phyloP scores from a whole-genome alignment of 805 yeast genomes.

The Wickerhamomyces sydowiorum region DNA sequence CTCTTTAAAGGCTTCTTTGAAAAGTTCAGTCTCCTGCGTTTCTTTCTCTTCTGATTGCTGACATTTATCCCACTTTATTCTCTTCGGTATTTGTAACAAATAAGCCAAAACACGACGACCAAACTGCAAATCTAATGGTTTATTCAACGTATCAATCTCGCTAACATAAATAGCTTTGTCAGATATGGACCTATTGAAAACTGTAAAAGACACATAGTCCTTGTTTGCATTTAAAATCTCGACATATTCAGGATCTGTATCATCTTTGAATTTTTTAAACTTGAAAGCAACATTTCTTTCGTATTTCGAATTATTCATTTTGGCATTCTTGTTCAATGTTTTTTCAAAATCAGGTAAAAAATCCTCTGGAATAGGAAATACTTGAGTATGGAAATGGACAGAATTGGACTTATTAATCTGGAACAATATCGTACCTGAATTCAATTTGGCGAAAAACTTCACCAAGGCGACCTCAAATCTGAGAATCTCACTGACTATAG shows the following conservation, averaged over 20 bases:
- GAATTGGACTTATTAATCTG: conserved; percentile 61
- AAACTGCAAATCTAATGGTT: conserved; percentile 67
- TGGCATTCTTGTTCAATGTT: conserved; percentile 38
- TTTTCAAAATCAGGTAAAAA: conserved; percentile 37
- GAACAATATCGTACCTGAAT: conserved; percentile 53
- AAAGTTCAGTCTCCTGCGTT: conserved; percentile 51
- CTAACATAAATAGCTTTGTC: conserved; percentile 27
- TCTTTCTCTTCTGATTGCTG: conserved; percentile 60
- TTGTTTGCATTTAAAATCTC: conserved; percentile 22
- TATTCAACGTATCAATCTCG: conserved; percentile 22
- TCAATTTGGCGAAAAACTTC: conserved; percentile 37
- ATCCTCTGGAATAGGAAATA: conserved; percentile 58
- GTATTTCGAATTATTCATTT: conserved; percentile 43
- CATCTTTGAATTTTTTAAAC: conserved; percentile 29
- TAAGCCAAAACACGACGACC: conserved; percentile 76
- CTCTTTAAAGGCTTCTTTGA: conserved; percentile 48
- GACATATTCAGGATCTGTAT: conserved; percentile 21
- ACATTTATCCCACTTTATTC: conserved; percentile 76
- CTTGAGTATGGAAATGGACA: conserved; percentile 73
- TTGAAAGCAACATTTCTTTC: conserved; percentile 35
- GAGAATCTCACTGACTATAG: conserved; percentile 37
- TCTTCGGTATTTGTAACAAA: conserved; percentile 51
- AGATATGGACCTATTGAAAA: conserved; percentile 26
- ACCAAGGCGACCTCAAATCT: conserved; percentile 43
- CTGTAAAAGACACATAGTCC: conserved; percentile 26